Evolutionary conservation across 257 asterid species (phyloP).

Genomic region (Solanum clarkiae): DNA sequence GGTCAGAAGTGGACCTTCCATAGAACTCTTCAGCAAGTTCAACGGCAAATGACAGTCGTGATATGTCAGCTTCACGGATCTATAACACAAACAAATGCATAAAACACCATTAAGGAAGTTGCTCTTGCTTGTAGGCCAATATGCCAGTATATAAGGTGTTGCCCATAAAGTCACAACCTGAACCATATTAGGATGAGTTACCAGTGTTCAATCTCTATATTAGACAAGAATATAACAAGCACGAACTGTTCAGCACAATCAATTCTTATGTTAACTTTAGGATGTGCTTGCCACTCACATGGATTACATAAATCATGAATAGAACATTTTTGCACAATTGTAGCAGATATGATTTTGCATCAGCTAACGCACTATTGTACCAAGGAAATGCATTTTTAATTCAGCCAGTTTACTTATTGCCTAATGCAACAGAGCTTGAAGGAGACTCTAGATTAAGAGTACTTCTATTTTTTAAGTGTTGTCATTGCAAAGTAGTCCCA

Average conservation of each 20-base stretch:
- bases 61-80: slow-evolving; percentile 99
- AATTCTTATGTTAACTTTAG: background rate
- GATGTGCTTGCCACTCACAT: background rate
- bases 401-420: background rate
- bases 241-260: background rate
- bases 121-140: background rate
- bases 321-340: background rate
- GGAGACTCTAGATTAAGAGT: background rate
- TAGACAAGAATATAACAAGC: background rate
- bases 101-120: background rate
- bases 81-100: slow-evolving; percentile 17
- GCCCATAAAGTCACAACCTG: background rate
- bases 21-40: slow-evolving; percentile 99
- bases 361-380: background rate
- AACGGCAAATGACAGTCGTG: slow-evolving; percentile 88
- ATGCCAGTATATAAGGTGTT: background rate
- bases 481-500: background rate
- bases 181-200: background rate
- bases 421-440: background rate
- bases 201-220: background rate
- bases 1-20: slow-evolving; percentile 52
- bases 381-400: background rate
- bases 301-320: background rate
- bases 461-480: background rate
- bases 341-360: background rate